A percentile compares a stretch with the other conserved stretches of the same genome.
phyloP scores from a whole-genome alignment of 495 filamentous ascomycete genomes.

The Aspergillus ostianus region DNA sequence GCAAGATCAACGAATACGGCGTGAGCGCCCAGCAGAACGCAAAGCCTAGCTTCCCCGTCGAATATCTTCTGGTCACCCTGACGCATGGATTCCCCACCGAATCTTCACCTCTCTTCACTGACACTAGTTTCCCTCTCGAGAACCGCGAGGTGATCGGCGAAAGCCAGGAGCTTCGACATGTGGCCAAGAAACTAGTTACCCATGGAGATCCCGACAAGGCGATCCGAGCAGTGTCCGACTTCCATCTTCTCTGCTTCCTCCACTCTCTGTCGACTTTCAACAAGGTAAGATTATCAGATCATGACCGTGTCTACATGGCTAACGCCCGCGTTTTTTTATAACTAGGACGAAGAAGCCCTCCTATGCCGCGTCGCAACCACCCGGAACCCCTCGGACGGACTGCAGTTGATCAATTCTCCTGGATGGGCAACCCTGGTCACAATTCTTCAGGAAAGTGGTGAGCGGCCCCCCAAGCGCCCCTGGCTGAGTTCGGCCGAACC shows the following conservation, averaged over 20 bases:
- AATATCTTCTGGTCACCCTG: conserved; percentile 92
- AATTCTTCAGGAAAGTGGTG: conserved; percentile 94
- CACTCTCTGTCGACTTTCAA: conserved; percentile 74
- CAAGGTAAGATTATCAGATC: conserved; percentile 58
- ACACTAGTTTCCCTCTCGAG: conserved; percentile 76
- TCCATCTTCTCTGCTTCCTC: conserved; percentile 88
- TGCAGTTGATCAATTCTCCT: conserved; percentile 75
- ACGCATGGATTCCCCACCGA: conserved; percentile 93
- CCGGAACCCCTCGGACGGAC: conserved; percentile 72
- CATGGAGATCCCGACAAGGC: conserved; percentile 59
- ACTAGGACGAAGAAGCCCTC: conserved; percentile 84
- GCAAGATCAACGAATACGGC: conserved; percentile 93
- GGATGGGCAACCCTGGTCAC: conserved; percentile 92
- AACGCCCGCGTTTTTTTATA: conserved; percentile 2
- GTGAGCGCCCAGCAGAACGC: conserved; percentile 95
- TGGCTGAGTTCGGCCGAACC: conserved; percentile 45
- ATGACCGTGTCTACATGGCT: conserved; percentile 6
- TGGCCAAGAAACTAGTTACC: conserved; percentile 61
- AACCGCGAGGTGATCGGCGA: conserved; percentile 84
- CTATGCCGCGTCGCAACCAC: conserved; percentile 78
- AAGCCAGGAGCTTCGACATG: conserved; percentile 67
- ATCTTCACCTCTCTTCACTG: conserved; percentile 69
- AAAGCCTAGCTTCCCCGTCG: conserved; percentile 92
- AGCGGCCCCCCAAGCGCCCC: conserved; percentile 85
- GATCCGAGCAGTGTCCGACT: conserved; percentile 76